These are phyloP conservation scores for Leishmania aethiopica DNA, from an alignment of 208 protist species.

Conservation along the genomic window DNA sequence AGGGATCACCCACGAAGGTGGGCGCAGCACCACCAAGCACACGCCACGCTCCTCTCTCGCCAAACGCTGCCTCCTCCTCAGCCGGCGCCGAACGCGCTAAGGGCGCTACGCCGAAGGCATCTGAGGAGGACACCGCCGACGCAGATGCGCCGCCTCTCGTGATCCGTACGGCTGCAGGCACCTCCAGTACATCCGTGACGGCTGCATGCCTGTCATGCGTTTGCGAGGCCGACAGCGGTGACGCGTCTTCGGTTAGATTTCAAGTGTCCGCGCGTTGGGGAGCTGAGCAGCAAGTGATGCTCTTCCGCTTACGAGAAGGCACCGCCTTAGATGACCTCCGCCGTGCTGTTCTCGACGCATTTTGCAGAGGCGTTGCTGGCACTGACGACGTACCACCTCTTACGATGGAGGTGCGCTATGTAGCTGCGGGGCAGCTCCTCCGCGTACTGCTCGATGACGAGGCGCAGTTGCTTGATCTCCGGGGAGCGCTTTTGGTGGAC, in stretches of 20 bases:
- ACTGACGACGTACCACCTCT: not conserved
- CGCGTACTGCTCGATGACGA: not conserved
- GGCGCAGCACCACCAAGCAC: not conserved
- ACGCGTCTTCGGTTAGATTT: not conserved
- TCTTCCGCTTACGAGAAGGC: slow-evolving; percentile 34
- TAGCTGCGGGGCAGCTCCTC: not conserved
- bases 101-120: not conserved
- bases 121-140: not conserved
- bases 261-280: slow-evolving; percentile 51
- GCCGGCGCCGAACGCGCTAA: not conserved
- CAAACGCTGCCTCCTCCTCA: not conserved
- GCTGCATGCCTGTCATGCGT: slow-evolving; percentile 1
- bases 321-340: slow-evolving; percentile 45
- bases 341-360: slow-evolving; percentile 36
- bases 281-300: slow-evolving; percentile 29
- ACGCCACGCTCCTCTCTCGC: not conserved
- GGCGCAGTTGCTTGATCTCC: not conserved
- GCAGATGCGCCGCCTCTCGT: slow-evolving; percentile 12
- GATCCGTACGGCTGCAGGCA: slow-evolving; percentile 10
- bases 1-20: not conserved
- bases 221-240: not conserved
- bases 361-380: not conserved
- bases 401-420: slow-evolving; percentile 12
- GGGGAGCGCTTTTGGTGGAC: slow-evolving; percentile 7
- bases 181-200: not conserved